A percentile compares a stretch with the other conserved stretches of the same genome.
These are phyloP conservation scores for Fusarium redolens DNA, from an alignment of 2,329 filamentous ascomycete species.

Conservation along the genomic window DNA sequence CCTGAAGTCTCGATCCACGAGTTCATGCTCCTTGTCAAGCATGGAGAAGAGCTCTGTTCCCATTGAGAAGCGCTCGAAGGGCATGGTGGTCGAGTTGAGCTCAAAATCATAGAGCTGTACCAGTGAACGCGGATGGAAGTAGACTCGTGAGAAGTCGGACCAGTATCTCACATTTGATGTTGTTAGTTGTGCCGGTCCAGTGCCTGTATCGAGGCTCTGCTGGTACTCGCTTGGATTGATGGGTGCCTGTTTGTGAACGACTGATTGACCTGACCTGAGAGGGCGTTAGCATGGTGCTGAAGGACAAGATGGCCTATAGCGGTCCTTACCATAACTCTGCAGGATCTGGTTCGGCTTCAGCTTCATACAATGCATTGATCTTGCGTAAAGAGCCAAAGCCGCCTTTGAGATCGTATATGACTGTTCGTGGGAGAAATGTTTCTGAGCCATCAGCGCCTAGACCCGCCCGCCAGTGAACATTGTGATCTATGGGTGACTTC, in stretches of 20 bases:
- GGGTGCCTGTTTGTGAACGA: slow-evolving; percentile 74
- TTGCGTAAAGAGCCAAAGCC: slow-evolving; percentile 90
- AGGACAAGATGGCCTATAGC: no score
- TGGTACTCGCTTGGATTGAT: slow-evolving; percentile 83
- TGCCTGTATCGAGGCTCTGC: slow-evolving; percentile 78
- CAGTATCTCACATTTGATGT: slow-evolving; percentile 86
- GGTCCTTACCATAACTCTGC: slow-evolving; percentile 51
- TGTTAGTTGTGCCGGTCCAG: slow-evolving; percentile 72
- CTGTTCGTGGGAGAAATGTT: slow-evolving; percentile 89
- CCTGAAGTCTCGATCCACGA: slow-evolving; percentile 90
- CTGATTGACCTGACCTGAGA: slow-evolving; percentile 71
- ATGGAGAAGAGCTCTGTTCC: slow-evolving; percentile 81
- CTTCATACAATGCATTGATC: slow-evolving; percentile 88
- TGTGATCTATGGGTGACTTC: slow-evolving; percentile 55
- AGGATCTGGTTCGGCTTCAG: slow-evolving; percentile 51
- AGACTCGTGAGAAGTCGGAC: slow-evolving; percentile 96
- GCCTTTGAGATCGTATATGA: slow-evolving; percentile 96
- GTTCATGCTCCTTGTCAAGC: slow-evolving; percentile 82
- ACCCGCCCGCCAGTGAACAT: slow-evolving; percentile 88
- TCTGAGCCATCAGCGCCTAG: slow-evolving; percentile 85
- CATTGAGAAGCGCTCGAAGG: slow-evolving; percentile 90
- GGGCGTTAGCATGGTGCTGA: neutral
- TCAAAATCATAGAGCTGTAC: slow-evolving; percentile 90
- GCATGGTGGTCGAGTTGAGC: slow-evolving; percentile 80
- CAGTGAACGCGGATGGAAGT: slow-evolving; percentile 88